These are phyloP conservation scores for Begonia fuchsioides DNA, from an alignment of 306 rosid species.

Conservation along the genomic window DNA sequence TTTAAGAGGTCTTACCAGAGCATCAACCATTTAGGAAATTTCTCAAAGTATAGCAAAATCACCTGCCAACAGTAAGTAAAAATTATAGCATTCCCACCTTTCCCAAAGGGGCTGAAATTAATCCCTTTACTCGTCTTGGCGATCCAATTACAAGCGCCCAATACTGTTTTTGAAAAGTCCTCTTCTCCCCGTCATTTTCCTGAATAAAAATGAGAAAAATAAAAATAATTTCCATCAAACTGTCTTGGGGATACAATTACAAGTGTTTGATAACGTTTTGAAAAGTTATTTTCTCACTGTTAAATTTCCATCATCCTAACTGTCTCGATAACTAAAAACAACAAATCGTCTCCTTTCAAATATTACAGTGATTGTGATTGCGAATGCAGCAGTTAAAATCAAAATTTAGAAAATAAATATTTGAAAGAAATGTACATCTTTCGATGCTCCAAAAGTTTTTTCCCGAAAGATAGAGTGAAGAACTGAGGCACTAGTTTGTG, in stretches of 20 bases:
- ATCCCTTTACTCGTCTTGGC: conserved; percentile 55
- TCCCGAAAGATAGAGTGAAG: conserved; percentile 79
- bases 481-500: conserved; percentile 52
- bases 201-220: no score
- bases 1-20: no score
- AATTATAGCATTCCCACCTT: conserved; percentile 36
- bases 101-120: conserved; percentile 60
- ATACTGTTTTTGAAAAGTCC: conserved; percentile 50
- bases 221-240: conserved; percentile 25
- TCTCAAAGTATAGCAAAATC: no score
- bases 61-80: no score
- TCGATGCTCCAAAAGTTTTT: conserved; percentile 57
- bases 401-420: neutral
- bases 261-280: conserved; percentile 63
- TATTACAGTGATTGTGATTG: neutral
- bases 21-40: no score
- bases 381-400: neutral
- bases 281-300: conserved; percentile 30
- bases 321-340: conserved; percentile 1
- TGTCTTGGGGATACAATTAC: conserved; percentile 79
- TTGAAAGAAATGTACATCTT: conserved; percentile 28
- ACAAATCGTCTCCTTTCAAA: conserved; percentile 1
- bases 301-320: conserved; percentile 15
- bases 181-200: no score
- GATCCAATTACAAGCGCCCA: conserved; percentile 88